Percentiles rank a stretch among this genome's conserved stretches.
Evolutionary conservation across 2,329 filamentous ascomycete genomes (phyloP).

Genomic region (Alternaria conjuncta): DNA sequence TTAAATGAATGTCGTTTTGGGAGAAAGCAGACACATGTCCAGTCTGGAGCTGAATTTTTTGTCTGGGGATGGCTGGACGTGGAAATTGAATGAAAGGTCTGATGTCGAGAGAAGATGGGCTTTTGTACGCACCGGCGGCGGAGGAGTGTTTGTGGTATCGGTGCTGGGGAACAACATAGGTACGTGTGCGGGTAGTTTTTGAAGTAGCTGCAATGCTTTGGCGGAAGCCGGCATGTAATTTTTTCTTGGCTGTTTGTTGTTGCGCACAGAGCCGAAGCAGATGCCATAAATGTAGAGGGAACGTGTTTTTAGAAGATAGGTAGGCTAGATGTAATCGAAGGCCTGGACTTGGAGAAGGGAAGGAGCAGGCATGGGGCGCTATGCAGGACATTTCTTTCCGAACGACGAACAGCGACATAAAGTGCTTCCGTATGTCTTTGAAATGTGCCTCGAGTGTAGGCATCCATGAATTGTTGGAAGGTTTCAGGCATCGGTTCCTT

Average conservation of each 20-base stretch:
- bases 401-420: too few species aligned
- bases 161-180: too few species aligned
- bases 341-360: neutral
- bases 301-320: neutral
- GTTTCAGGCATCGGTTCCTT: too few species aligned
- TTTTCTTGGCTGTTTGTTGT: neutral
- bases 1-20: too few species aligned
- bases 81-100: accelerated
- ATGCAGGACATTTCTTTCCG: too few species aligned
- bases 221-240: neutral
- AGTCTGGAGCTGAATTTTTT: too few species aligned
- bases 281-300: neutral
- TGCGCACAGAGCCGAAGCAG: neutral
- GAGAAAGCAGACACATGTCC: neutral
- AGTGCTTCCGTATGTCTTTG: too few species aligned
- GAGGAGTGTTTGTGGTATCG: neutral
- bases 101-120: neutral
- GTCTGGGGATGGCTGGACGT: neutral
- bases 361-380: neutral
- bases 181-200: neutral
- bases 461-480: too few species aligned
- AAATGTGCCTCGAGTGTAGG: too few species aligned
- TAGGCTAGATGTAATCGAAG: neutral
- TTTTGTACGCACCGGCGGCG: neutral
- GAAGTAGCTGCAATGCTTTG: neutral